Percentiles rank a stretch among this genome's conserved stretches.
These are phyloP conservation scores for Wickerhamomyces sp. DNA, from an alignment of 1,139 yeast species.

Conservation along the genomic window DNA sequence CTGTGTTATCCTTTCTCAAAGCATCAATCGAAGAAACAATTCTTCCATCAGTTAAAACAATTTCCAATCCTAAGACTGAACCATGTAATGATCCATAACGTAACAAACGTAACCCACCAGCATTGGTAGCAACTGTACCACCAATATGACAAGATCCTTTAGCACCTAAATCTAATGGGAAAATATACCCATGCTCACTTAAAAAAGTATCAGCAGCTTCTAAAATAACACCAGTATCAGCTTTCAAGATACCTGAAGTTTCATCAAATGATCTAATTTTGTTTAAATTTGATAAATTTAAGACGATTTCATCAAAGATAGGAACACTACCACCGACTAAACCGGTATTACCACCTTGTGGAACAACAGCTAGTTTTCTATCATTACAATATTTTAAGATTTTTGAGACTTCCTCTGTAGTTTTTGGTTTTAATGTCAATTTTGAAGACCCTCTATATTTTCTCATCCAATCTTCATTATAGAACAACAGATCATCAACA, in stretches of 20 bases:
- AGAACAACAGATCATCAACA: conserved; percentile 60
- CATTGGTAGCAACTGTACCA: conserved; percentile 93
- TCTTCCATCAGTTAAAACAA: conserved; percentile 86
- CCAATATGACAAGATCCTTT: conserved; percentile 97
- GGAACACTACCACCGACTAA: conserved; percentile 95
- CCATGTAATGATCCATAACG: conserved; percentile 95
- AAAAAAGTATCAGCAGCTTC: conserved; percentile 81
- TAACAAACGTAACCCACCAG: conserved; percentile 87
- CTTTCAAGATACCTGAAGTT: conserved; percentile 79
- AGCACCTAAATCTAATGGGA: conserved; percentile 94
- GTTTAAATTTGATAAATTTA: conserved; percentile 68
- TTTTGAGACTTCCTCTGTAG: conserved; percentile 70
- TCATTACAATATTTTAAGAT: conserved; percentile 82
- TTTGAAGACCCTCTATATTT: conserved; percentile 86
- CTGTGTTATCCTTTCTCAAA: conserved; percentile 89
- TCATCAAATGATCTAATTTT: conserved; percentile 76
- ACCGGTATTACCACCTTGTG: conserved; percentile 98
- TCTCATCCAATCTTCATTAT: conserved; percentile 95
- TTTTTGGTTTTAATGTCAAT: conserved; percentile 79
- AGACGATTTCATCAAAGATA: conserved; percentile 82
- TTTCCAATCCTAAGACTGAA: conserved; percentile 85
- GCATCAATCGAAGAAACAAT: conserved; percentile 75
- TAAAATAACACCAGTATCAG: conserved; percentile 87
- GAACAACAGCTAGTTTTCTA: conserved; percentile 76
- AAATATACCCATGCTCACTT: conserved; percentile 78